phyloP scores from a whole-genome alignment of 495 filamentous ascomycete species.

The Lophiotrema nucula region DNA sequence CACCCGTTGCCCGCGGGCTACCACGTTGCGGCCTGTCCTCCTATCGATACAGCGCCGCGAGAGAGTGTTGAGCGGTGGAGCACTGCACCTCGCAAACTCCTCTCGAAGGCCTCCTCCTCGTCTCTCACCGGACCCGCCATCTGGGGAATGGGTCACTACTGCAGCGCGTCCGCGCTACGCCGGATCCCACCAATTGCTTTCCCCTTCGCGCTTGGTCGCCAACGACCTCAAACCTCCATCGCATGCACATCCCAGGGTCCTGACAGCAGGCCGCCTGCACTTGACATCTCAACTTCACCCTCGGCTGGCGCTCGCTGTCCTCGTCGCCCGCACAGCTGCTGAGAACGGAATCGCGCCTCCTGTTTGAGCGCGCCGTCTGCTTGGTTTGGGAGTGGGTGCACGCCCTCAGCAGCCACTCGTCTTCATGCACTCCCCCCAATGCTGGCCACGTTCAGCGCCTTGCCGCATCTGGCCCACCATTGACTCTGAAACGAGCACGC shows the following conservation, averaged over 20 bases:
- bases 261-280: too few species aligned
- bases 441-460: conserved; percentile 1
- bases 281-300: neutral
- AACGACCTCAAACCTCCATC: conserved; percentile 29
- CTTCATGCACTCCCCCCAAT: too few species aligned
- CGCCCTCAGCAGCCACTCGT: too few species aligned
- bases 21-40: too few species aligned
- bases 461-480: conserved; percentile 7
- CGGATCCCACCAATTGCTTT: conserved; percentile 19
- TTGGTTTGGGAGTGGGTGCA: neutral
- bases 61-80: too few species aligned
- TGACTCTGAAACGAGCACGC: conserved; percentile 27
- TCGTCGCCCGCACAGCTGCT: neutral
- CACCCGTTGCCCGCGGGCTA: too few species aligned
- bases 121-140: too few species aligned
- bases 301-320: neutral
- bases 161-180: neutral
- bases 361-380: conserved; percentile 9
- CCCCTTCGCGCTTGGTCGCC: conserved; percentile 7
- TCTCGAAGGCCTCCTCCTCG: too few species aligned
- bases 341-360: too few species aligned
- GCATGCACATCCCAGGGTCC: conserved; percentile 21
- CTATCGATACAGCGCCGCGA: too few species aligned
- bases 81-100: too few species aligned
- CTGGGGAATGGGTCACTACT: too few species aligned